A percentile compares a stretch with the other conserved stretches of the same genome.
Conservation (phyloP, 306 rosid genomes). For the Abrus precatorius region DNA sequence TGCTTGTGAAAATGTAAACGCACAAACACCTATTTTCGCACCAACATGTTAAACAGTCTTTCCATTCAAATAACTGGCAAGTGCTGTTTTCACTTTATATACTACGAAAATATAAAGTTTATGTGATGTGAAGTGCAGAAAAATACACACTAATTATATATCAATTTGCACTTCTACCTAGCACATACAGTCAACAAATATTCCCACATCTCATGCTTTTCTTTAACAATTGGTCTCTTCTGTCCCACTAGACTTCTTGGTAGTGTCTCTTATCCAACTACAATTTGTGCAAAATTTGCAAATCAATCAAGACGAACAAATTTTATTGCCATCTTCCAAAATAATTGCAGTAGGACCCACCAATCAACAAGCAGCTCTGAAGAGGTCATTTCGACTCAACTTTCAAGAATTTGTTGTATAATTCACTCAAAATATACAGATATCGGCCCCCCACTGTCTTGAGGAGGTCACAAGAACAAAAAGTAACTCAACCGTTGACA, state of each 20-base stretch:
- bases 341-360: conserved; percentile 55
- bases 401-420: conserved; percentile 56
- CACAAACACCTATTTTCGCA: too few relatives aligned
- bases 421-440: conserved; percentile 77
- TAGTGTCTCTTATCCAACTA: conserved; percentile 54
- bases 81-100: conserved; percentile 18
- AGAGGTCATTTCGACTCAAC: conserved; percentile 46
- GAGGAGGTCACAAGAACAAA: conserved; percentile 53
- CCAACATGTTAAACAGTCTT: not conserved
- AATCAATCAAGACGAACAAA: conserved; percentile 46
- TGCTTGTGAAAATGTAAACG: too few relatives aligned
- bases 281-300: conserved; percentile 47
- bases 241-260: conserved; percentile 37
- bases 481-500: conserved; percentile 42
- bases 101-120: conserved; percentile 5
- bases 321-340: conserved; percentile 60
- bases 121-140: conserved; percentile 14
- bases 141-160: conserved; percentile 45
- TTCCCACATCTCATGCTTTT: conserved; percentile 33
- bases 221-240: conserved; percentile 35
- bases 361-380: conserved; percentile 58
- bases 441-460: conserved; percentile 55
- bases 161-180: conserved; percentile 33
- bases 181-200: conserved; percentile 46
- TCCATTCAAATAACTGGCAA: not conserved